Base-by-base conservation (phyloP, 495 filamentous ascomycete species). In the Penicillium bovifimosum region DNA sequence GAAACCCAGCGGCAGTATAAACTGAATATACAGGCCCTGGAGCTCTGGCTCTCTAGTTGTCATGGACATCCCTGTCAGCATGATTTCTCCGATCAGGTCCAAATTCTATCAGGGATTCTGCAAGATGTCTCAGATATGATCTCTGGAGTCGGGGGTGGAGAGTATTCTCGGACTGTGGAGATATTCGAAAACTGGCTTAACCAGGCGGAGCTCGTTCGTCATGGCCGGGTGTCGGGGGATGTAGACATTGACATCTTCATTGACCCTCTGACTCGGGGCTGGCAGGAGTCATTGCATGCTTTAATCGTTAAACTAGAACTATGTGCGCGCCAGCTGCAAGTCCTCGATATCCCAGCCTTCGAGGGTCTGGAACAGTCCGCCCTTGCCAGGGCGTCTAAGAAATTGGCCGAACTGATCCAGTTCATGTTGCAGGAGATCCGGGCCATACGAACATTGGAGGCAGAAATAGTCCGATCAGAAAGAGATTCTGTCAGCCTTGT, bases 161-260 rank as follows among this genome's bases (percentile, higher is more conserved):
- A 61, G 9, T 78, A 76, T 49, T 58, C 58, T 6, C 54, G 48
- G 10, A 63, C 59, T 17, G 59, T 76, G 2, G 41, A 54, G 13
- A 49, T 49, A 17, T 80, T 79, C 51, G 72, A 77, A 29, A 32
- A 61, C n/a, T 80, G 77, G 77, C 67, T 77, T 33, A 47, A 64
- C 11, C 53, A 60, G 32, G 65, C 65, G 34, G 58, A 72, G n/a
- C 13, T 59, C 6, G 65, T 77, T 16, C 60, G 60, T 40, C 46
- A 64, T 14, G 47, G 49, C n/a, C 65, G 74, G 9, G 55, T 60
- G 42, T 24, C 44, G 13, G 43, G 36, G 13, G 27, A 29, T 1
- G 13, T 40, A 3, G 59, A 62, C 32, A 48, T 47, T n/a, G 59
- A 16, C 9, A 53, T 56, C 5, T 74, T 76, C 39, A 66, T 78